Conservation (phyloP, 371 early-diverging fungal genomes). For the Apophysomyces ossiformis region DNA sequence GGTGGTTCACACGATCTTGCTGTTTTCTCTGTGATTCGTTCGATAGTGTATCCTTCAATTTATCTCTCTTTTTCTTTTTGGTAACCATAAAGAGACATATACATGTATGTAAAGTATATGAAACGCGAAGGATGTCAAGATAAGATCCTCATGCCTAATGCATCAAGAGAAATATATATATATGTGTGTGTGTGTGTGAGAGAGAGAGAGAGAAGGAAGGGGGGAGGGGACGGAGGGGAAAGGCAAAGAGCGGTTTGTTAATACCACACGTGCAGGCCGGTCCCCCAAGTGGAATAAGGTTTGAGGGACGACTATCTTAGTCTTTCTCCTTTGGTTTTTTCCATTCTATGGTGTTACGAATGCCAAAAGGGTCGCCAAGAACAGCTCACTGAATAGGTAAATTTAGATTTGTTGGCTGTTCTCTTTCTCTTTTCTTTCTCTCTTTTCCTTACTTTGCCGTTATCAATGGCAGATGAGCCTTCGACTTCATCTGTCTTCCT, state of each 20-base stretch:
- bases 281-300: not conserved
- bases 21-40: not conserved
- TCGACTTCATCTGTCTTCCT: conserved; percentile 4
- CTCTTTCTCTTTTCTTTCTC: not conserved
- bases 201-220: not conserved
- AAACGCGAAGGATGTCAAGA: no score
- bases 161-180: no score
- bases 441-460: not conserved
- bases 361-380: not conserved
- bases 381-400: not conserved
- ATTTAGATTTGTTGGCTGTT: not conserved
- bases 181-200: no score
- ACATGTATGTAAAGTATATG: not conserved
- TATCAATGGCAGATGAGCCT: not conserved
- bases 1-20: not conserved
- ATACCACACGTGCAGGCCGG: not conserved
- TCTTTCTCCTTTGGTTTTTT: not conserved
- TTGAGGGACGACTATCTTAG: no score
- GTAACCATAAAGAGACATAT: not conserved
- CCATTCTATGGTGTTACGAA: not conserved
- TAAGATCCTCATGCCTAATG: no score
- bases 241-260: not conserved
- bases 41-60: not conserved
- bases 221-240: not conserved
- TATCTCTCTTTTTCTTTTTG: not conserved